Percentiles rank a stretch among this genome's conserved stretches.
Evolutionary conservation across 768 basidiomycete genomes (phyloP).

Genomic region (Psilocybe sp.): DNA sequence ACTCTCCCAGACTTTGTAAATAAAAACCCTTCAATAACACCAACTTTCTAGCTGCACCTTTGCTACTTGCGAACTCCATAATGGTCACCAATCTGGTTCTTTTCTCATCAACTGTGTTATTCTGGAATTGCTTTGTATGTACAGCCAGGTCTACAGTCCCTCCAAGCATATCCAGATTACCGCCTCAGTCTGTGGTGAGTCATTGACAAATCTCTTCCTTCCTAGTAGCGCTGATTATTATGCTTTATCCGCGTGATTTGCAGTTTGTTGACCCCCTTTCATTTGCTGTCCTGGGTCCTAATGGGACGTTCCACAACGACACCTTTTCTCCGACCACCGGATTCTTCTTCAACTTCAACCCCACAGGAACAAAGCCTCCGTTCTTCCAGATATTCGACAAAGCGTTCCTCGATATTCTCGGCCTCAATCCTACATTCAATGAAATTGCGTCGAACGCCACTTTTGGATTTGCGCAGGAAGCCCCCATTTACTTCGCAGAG

Average conservation of each 20-base stretch:
- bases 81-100: too few species aligned
- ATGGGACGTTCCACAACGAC: conserved; percentile 34
- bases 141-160: conserved; percentile 2
- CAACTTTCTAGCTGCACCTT: too few species aligned
- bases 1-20: too few species aligned
- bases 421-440: conserved; percentile 50
- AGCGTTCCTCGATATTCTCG: conserved; percentile 61
- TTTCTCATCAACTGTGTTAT: neutral
- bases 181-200: conserved; percentile 31
- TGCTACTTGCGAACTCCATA: too few species aligned
- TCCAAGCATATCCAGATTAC: conserved; percentile 12
- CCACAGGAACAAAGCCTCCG: conserved; percentile 30
- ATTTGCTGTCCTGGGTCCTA: conserved; percentile 49
- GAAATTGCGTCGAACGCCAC: conserved; percentile 55
- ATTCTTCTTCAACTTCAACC: conserved; percentile 48
- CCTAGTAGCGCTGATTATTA: neutral
- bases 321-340: conserved; percentile 26
- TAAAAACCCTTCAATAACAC: too few species aligned
- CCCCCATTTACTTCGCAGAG: conserved; percentile 59
- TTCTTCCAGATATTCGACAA: conserved; percentile 54
- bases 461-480: conserved; percentile 76
- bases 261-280: conserved; percentile 50
- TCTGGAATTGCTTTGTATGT: neutral
- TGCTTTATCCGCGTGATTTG: neutral
- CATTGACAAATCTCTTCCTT: neutral